Percentiles rank a stretch among this genome's conserved stretches.
phyloP scores from a whole-genome alignment of 441 rosid species.

The Populus hybrid region DNA sequence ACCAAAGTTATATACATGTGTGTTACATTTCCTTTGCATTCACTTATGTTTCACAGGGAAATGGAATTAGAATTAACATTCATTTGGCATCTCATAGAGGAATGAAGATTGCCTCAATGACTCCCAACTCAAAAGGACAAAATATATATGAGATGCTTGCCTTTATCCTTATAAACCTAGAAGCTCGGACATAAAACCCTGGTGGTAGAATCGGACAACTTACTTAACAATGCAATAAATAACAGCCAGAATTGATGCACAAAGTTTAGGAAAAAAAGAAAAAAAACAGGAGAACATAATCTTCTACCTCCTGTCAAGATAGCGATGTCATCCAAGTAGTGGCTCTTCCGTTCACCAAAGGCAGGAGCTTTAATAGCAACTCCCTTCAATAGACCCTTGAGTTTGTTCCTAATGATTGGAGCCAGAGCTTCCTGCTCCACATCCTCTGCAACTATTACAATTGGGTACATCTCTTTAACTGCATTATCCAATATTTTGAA shows the following conservation, averaged over 20 bases:
- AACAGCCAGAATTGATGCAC: background rate
- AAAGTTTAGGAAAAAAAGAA: background rate
- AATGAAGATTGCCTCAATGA: background rate
- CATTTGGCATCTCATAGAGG: background rate
- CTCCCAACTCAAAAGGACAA: background rate
- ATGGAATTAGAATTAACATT: background rate
- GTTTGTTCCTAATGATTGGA: slow-evolving; percentile 77
- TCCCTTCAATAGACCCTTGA: slow-evolving; percentile 67
- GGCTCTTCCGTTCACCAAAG: slow-evolving; percentile 86
- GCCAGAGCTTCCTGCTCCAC: slow-evolving; percentile 81
- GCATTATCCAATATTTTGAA: slow-evolving; percentile 80
- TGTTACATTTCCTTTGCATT: background rate
- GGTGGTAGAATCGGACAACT: background rate
- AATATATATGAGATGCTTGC: background rate
- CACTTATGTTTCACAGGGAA: background rate
- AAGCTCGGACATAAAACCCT: background rate
- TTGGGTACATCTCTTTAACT: slow-evolving; percentile 73
- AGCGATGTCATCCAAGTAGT: slow-evolving; percentile 85
- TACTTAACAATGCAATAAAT: background rate
- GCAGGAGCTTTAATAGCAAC: slow-evolving; percentile 93
- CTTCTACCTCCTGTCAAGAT: slow-evolving; percentile 83
- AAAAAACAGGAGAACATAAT: background rate
- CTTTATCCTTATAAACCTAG: background rate
- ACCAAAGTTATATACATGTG: background rate
- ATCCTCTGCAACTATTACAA: slow-evolving; percentile 77